Evolutionary conservation across 2,329 filamentous ascomycete species (phyloP).

Genomic region (Nigrospora sphaerica): DNA sequence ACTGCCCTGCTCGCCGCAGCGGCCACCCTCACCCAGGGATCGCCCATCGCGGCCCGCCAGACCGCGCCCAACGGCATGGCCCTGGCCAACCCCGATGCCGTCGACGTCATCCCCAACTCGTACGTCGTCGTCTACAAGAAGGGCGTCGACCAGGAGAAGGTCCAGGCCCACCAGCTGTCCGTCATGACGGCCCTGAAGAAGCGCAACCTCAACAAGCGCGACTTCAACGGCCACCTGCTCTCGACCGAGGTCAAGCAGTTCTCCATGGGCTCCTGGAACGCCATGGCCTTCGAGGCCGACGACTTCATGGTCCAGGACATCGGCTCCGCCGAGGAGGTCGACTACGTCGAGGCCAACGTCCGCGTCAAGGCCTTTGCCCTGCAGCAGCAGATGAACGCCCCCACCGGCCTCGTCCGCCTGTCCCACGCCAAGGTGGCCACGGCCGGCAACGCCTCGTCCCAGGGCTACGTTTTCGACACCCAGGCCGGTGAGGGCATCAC

Average conservation of each 20-base stretch:
- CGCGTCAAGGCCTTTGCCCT: slow-evolving; percentile 34
- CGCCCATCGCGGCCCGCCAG: slow-evolving; percentile 7
- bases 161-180: slow-evolving; percentile 41
- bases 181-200: slow-evolving; percentile 44
- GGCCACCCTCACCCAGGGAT: slow-evolving; percentile 15
- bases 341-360: slow-evolving; percentile 47
- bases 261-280: slow-evolving; percentile 42
- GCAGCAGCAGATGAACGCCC: slow-evolving; percentile 44
- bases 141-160: slow-evolving; percentile 34
- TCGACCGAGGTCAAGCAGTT: slow-evolving; percentile 40
- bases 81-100: slow-evolving; percentile 41
- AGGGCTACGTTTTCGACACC: slow-evolving; percentile 44
- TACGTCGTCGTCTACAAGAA: slow-evolving; percentile 62
- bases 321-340: slow-evolving; percentile 38
- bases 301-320: slow-evolving; percentile 42
- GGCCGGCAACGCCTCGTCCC: slow-evolving; percentile 14
- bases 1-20: slow-evolving; percentile 18
- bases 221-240: slow-evolving; percentile 36
- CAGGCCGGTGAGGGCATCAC: slow-evolving; percentile 48
- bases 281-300: slow-evolving; percentile 45
- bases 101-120: slow-evolving; percentile 43
- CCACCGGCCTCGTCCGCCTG: slow-evolving; percentile 45
- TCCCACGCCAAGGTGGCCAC: slow-evolving; percentile 28
- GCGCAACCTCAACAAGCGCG: slow-evolving; percentile 49
- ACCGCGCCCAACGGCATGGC: slow-evolving; percentile 30